Evolutionary conservation across 2,329 filamentous ascomycete genomes (phyloP).

Genomic region (Cercospora nicotianae): DNA sequence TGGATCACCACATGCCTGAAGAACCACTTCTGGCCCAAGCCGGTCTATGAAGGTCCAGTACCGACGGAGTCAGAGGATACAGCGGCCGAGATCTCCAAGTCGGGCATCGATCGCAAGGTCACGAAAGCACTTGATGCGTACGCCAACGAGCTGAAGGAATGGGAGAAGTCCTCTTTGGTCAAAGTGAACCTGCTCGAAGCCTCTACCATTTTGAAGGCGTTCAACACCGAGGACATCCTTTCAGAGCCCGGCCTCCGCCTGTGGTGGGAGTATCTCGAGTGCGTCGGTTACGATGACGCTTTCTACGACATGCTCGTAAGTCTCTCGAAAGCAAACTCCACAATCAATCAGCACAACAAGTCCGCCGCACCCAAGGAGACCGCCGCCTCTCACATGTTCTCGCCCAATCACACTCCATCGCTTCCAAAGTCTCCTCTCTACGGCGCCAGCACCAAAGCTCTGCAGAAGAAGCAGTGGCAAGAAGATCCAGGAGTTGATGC

Average conservation of each 20-base stretch:
- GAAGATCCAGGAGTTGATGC: slow-evolving; percentile 2
- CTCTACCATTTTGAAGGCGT: slow-evolving; percentile 43
- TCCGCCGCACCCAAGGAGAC: background rate
- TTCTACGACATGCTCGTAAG: slow-evolving; percentile 46
- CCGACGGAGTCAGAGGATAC: slow-evolving; percentile 23
- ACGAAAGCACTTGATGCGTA: slow-evolving; percentile 39
- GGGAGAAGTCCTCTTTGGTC: slow-evolving; percentile 43
- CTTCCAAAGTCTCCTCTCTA: background rate
- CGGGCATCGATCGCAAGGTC: slow-evolving; percentile 33
- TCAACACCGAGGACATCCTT: slow-evolving; percentile 44
- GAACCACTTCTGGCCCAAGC: slow-evolving; percentile 46
- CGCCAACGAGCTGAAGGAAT: slow-evolving; percentile 39
- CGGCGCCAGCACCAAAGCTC: background rate
- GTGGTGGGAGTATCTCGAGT: slow-evolving; percentile 52
- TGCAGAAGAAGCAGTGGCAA: background rate
- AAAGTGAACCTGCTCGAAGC: slow-evolving; percentile 41
- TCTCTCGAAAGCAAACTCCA: slow-evolving; percentile 14
- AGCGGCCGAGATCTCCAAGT: background rate
- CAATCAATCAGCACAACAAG: background rate
- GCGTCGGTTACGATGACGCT: slow-evolving; percentile 42
- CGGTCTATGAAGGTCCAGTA: slow-evolving; percentile 43
- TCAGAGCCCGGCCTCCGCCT: slow-evolving; percentile 44
- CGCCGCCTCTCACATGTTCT: background rate
- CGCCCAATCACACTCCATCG: background rate
- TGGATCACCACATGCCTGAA: slow-evolving; percentile 47